Percentiles rank a stretch among this genome's conserved stretches.
Conservation (phyloP, 257 asterid genomes). For the Avicennia marina region DNA sequence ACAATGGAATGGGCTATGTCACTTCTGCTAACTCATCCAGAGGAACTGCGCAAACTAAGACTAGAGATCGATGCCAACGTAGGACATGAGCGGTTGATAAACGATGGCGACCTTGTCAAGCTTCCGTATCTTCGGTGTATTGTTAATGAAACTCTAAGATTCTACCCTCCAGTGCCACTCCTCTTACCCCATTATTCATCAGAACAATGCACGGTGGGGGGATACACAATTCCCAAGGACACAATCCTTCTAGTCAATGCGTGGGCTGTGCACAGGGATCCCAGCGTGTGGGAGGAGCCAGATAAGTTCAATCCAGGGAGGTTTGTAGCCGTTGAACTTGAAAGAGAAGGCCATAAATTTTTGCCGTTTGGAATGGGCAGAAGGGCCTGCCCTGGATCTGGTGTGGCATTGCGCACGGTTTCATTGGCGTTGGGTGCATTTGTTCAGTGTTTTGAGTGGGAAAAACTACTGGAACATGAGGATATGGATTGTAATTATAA, state of each 20-base stretch:
- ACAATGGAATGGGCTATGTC: conserved; percentile 46
- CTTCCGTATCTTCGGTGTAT: conserved; percentile 50
- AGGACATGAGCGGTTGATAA: conserved; percentile 34
- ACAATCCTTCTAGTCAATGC: conserved; percentile 44
- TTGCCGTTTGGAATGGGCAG: conserved; percentile 60
- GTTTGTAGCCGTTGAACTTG: conserved; percentile 26
- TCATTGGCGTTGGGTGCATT: conserved; percentile 42
- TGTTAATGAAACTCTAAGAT: conserved; percentile 45
- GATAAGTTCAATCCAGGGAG: conserved; percentile 45
- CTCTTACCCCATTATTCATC: conserved; percentile 46
- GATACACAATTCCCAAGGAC: conserved; percentile 35
- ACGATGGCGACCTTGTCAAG: conserved; percentile 40
- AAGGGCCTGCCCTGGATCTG: conserved; percentile 53
- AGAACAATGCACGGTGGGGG: conserved; percentile 30
- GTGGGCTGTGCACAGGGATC: conserved; percentile 56
- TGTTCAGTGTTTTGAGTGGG: conserved; percentile 50
- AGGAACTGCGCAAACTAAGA: conserved; percentile 29
- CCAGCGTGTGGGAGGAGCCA: conserved; percentile 47
- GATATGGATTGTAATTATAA: neutral
- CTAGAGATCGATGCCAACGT: conserved; percentile 41
- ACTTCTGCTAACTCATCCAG: conserved; percentile 34
- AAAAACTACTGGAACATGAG: neutral
- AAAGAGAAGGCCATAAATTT: conserved; percentile 28
- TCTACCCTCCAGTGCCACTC: conserved; percentile 45
- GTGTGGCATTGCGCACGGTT: conserved; percentile 35